Evolutionary conservation across 2,329 filamentous ascomycete genomes (phyloP).

Genomic region (Lecanoromycetidae sp.): DNA sequence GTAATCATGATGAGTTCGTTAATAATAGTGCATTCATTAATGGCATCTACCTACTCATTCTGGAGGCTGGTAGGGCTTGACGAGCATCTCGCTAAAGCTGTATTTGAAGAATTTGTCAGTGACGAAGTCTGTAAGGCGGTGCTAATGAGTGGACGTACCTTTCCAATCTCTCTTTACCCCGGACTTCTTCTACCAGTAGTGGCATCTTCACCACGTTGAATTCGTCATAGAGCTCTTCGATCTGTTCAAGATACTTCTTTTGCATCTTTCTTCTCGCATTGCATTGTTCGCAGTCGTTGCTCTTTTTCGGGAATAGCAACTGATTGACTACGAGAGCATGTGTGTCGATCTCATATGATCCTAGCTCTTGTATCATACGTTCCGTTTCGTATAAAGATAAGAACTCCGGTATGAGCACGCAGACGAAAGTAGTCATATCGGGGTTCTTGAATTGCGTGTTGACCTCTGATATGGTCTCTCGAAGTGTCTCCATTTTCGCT

Average conservation of each 20-base stretch:
- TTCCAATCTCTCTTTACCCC: conserved; percentile 87
- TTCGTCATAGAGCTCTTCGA: conserved; percentile 95
- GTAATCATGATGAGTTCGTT: not conserved
- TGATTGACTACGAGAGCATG: conserved; percentile 98
- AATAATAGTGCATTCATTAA: not conserved
- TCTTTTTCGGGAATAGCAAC: conserved; percentile 78
- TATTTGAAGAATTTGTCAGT: conserved; percentile 12
- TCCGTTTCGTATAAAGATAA: conserved; percentile 95
- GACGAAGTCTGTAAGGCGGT: not conserved
- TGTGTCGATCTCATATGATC: conserved; percentile 86
- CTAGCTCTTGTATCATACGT: conserved; percentile 97
- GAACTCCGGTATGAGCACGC: conserved; percentile 97
- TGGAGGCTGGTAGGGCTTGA: conserved; percentile 37
- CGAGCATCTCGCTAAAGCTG: conserved; percentile 39
- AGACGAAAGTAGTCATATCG: conserved; percentile 90
- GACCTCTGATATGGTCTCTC: conserved; percentile 87
- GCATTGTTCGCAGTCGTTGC: conserved; percentile 85
- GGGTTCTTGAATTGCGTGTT: conserved; percentile 98
- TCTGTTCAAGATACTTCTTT: conserved; percentile 97
- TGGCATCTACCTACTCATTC: conserved; percentile 23
- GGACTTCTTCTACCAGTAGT: conserved; percentile 83
- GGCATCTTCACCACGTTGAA: conserved; percentile 99
- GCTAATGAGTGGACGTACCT: conserved; percentile 40
- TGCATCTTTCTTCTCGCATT: conserved; percentile 95
- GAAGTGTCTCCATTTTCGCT: conserved; percentile 84